A percentile compares a stretch with the other conserved stretches of the same genome.
These are phyloP conservation scores for Aspergillus cejpii DNA, from an alignment of 2,329 filamentous ascomycete species.

Conservation along the genomic window DNA sequence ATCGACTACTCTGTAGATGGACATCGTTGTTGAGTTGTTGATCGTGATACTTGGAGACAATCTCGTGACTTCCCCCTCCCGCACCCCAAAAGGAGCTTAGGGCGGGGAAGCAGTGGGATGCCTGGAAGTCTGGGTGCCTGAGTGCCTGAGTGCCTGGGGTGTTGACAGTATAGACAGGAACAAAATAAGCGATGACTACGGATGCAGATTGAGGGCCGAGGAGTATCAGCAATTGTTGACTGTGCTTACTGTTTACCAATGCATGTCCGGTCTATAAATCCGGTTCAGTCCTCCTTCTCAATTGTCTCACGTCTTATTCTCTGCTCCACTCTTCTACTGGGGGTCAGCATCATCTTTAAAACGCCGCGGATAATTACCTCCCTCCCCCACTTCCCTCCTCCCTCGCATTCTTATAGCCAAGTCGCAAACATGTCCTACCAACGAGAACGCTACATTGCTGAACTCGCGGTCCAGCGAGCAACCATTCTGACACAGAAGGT, in stretches of 20 bases:
- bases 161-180: background rate
- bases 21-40: background rate
- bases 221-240: too few species aligned
- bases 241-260: slow-evolving; percentile 4
- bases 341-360: slow-evolving; percentile 36
- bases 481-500: slow-evolving; percentile 68
- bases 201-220: background rate
- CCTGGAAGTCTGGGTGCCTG: slow-evolving; percentile 2
- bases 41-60: slow-evolving; percentile 2
- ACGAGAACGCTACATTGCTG: slow-evolving; percentile 73
- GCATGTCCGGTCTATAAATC: slow-evolving; percentile 16
- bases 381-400: slow-evolving; percentile 24
- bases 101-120: slow-evolving; percentile 11
- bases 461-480: slow-evolving; percentile 82
- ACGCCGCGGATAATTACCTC: slow-evolving; percentile 38
- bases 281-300: slow-evolving; percentile 17
- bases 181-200: background rate
- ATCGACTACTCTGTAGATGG: background rate
- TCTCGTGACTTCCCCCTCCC: slow-evolving; percentile 19
- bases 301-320: slow-evolving; percentile 28
- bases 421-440: slow-evolving; percentile 51
- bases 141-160: background rate
- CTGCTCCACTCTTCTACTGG: slow-evolving; percentile 41
- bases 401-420: slow-evolving; percentile 17
- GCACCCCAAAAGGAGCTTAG: slow-evolving; percentile 13